Evolutionary conservation across 73 alveolate genomes (phyloP), one percentile per base, ranked within the genome.

Genomic region (Paramecium caudatum): DNA sequence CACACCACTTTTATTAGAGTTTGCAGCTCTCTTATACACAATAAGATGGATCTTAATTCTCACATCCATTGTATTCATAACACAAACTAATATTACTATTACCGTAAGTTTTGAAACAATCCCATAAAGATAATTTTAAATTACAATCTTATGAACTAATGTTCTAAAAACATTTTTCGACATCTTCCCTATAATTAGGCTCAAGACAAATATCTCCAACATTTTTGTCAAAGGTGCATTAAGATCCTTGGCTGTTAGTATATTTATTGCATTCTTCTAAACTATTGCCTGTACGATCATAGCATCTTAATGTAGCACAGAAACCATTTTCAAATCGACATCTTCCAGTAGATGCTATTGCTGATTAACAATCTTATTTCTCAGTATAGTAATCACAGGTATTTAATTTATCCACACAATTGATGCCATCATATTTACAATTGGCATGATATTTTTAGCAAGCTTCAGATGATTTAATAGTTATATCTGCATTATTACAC

Each of bases 371-470:
- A 55, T 55, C 16, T 23, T 5, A 9, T 1, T n/a, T n/a, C n/a
- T n/a, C n/a, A n/a, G 13, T 3, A 21, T 55, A 55, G 10, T 5
- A 55, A 55, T 37, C 23, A 10, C 80, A 55, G 9, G 23, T 23
- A 27, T 10, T 27, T 55, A 55, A 55, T 55, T 21, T 3, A 10
- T 4, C 30, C 13, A 10, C 30, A 10, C 80, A 55, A 27, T 55
- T 43, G 8, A 55, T 23, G 23, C 80, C 80, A 55, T 55, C 80
- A 55, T 9, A 55, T 55, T 55, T 55, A 27, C 80, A 55, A 23
- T 10, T 10, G 1, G 2, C 12, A 55, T 55, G 80, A 55, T 10
- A 55, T 23, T 10, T 4, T 55, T 55, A 55, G 7, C 80, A 55
- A 27, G 3, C 9, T 7, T 23, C 2, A 23, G 80, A 55, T 5